Conservation (phyloP, 2,329 filamentous ascomycete genomes). For the Seiridium unicorne region DNA sequence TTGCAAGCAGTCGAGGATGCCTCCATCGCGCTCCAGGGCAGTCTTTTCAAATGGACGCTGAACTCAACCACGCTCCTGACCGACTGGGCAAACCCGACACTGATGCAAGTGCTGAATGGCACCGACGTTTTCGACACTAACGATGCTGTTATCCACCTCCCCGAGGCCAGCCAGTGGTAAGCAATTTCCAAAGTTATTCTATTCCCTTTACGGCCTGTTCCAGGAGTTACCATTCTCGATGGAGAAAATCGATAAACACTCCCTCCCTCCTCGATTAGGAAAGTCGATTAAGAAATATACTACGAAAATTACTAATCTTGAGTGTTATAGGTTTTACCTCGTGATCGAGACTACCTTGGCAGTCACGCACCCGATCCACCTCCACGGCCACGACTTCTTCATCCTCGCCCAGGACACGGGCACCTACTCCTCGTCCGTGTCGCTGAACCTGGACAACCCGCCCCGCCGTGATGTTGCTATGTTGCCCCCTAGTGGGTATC, state of each 20-base stretch:
- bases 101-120: constrained; percentile 28
- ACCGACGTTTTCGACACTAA: constrained; percentile 18
- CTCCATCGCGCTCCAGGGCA: not conserved
- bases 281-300: too few relatives aligned
- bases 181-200: too few relatives aligned
- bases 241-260: too few relatives aligned
- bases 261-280: too few relatives aligned
- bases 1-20: constrained; percentile 21
- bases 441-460: constrained; percentile 40
- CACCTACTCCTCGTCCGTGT: constrained; percentile 25
- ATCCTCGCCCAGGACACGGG: constrained; percentile 30
- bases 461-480: constrained; percentile 48
- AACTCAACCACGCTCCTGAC: constrained; percentile 46
- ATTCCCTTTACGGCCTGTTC: too few relatives aligned
- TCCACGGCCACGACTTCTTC: constrained; percentile 43
- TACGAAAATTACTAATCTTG: too few relatives aligned
- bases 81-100: constrained; percentile 47
- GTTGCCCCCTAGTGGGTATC: constrained; percentile 42
- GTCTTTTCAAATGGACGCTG: constrained; percentile 46
- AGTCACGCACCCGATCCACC: constrained; percentile 5
- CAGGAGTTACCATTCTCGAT: too few relatives aligned
- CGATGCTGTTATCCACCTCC: constrained; percentile 29
- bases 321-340: constrained; percentile 22
- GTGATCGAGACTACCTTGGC: constrained; percentile 26
- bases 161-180: constrained; percentile 25